phyloP scores from a whole-genome alignment of 2,329 filamentous ascomycete species.

The Talaromyces pinophilus region DNA sequence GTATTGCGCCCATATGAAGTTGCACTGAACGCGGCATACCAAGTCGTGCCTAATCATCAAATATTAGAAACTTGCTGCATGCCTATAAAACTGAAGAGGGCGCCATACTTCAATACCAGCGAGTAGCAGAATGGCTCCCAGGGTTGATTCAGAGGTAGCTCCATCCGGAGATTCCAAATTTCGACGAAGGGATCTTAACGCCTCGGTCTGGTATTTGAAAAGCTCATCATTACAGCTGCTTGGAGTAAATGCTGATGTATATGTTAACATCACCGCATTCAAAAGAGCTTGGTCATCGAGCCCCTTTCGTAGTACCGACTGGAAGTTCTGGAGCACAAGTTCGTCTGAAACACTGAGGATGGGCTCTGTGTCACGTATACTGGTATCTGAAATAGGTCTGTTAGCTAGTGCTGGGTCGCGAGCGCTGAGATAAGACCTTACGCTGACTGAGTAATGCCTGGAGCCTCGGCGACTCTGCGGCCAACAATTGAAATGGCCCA shows the following conservation, averaged over 20 bases:
- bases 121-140: conserved; percentile 48
- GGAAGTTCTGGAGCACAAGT: conserved; percentile 44
- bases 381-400: conserved; percentile 28
- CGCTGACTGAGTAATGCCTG: conserved; percentile 15
- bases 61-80: not conserved
- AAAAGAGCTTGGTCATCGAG: conserved; percentile 42
- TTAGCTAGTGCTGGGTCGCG: not conserved
- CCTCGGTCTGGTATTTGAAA: conserved; percentile 40
- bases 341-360: conserved; percentile 43
- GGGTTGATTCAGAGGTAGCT: conserved; percentile 39
- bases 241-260: conserved; percentile 36
- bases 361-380: conserved; percentile 35
- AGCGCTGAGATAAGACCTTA: not conserved
- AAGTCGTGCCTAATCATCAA: conserved; percentile 39
- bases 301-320: conserved; percentile 37
- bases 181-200: conserved; percentile 37
- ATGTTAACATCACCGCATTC: conserved; percentile 45
- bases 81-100: not conserved
- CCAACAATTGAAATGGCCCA: conserved; percentile 21
- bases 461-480: conserved; percentile 19
- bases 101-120: conserved; percentile 46
- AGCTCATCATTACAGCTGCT: conserved; percentile 35
- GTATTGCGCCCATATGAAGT: conserved; percentile 47
- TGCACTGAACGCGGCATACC: conserved; percentile 42
- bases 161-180: conserved; percentile 34